Conservation (phyloP, 106 monocot species). For the Vanilla planifolia region DNA sequence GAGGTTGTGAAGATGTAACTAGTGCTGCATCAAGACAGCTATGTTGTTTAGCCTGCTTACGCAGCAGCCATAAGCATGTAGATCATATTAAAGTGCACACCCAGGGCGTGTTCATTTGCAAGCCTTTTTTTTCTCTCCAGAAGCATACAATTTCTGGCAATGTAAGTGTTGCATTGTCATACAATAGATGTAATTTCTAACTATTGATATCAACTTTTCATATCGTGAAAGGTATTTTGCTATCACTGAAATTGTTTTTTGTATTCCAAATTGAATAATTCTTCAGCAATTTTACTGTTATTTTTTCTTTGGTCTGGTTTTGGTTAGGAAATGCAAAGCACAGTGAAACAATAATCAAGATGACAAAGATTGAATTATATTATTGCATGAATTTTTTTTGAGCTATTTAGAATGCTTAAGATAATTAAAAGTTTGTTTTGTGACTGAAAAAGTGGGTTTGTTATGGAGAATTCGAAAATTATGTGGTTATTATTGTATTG, state of each 20-base stretch:
- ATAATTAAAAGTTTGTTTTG: too few relatives aligned
- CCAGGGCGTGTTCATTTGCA: slow-evolving; percentile 21
- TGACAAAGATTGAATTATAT: too few relatives aligned
- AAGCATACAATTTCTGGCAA: slow-evolving; percentile 19
- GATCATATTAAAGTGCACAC: slow-evolving; percentile 8
- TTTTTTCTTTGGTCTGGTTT: too few relatives aligned
- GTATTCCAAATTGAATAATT: neutral
- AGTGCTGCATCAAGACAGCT: neutral
- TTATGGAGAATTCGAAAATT: too few relatives aligned
- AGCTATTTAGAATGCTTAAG: too few relatives aligned
- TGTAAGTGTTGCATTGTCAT: slow-evolving; percentile 23
- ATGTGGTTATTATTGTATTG: too few relatives aligned
- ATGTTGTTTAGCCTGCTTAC: slow-evolving; percentile 28
- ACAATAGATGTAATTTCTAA: neutral
- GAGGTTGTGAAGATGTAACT: slow-evolving; percentile 5
- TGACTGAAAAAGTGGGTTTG: too few relatives aligned
- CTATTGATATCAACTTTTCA: neutral
- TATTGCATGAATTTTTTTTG: too few relatives aligned
- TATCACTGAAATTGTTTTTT: neutral
- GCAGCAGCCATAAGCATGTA: neutral
- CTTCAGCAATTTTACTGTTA: neutral
- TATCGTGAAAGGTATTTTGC: too few relatives aligned
- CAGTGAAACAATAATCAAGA: too few relatives aligned
- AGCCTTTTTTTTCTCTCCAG: slow-evolving; percentile 20
- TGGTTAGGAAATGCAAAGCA: too few relatives aligned